Evolutionary conservation across 805 yeast genomes (phyloP), one percentile per base, ranked within the genome.

Genomic region (Saccharomycopsis fibuligera): DNA sequence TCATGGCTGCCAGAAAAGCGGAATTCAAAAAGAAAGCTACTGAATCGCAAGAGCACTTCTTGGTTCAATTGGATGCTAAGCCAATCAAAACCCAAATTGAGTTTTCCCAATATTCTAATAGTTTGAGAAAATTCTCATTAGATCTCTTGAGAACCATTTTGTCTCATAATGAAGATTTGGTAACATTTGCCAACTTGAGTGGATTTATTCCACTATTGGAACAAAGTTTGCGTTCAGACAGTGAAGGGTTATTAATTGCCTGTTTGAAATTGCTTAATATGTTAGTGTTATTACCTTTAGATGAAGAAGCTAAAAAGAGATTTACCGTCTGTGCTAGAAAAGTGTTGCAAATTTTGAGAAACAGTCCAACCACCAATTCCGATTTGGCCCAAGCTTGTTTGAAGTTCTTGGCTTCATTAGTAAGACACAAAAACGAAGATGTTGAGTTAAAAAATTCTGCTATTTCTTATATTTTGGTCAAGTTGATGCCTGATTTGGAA

Each of bases 401-500:
- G 61, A 82, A 81, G 57, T 85, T 81, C 55, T 65, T 93, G 47
- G 77, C 96, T 5, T 69, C 84, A 1, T 73, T 87, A 17, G 70
- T 91, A 40, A 78, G 91, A 57, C 81, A 83, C 56, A 81, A 79
- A 58, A 41, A 46, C 23, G 74, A 76, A 3, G 81, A 81, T 45
- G 68, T 87, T 39, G 69, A 76, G 43, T 62, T 89, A 56, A 85
- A 84, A 56, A 83, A 81, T 29, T 68, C 78, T 2, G 87, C 96
- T 0, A 62, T 89, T 33, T 81, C 86, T 48, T 87, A 83, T 60
- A 68, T 91, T 22, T 66, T 93, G 53, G 76, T 77, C 9, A 74
- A 86, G 55, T 68, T 93, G 39, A 78, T 77, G 60, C 95, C 96
- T 1, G 98, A 93, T 65, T 68, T 93, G 52, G 89, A 86, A 58